Evolutionary conservation across 345 rosid genomes (phyloP), one percentile per base, ranked within the genome.

Genomic region (Populus alba): DNA sequence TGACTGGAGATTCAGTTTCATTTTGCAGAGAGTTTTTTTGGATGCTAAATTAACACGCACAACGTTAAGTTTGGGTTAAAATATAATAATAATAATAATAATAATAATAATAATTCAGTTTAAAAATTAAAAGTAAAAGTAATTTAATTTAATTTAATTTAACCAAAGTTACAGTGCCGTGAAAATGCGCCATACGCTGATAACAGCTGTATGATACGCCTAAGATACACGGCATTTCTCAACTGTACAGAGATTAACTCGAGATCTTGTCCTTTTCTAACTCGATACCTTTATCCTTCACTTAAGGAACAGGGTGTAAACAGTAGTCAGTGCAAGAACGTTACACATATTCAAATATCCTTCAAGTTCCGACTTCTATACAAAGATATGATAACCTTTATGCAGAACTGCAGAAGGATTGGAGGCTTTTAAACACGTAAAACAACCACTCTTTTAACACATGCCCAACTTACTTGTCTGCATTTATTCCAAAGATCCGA

Each of bases 401-500:
- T 61, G 75, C 75, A 63, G 77, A 76, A 75, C 76, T 39, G 31
- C 51, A 43, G 85, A 77, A 62, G 83, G 74, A 68, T 53, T 38
- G 11, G 78, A 55, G 73, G 80, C 74, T 70, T 80, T 69, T 7
- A 37, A 71, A 68, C 62, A 61, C 9, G 79, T 59, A 43, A 80
- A 66, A 72, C 80, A 53, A 10, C 49, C 16, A 63, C 17, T 63
- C 45, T 75, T 43, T 53, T 6, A 51, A 37, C 45, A 53, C 39
- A 63, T 22, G 68, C 38, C 75, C 55, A 15, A 17, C 71, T 91
- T 86, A 93, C 81, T 66, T 88, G 73, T 92, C 98, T 38, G 83
- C 94, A 78, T 96, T 94, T 86, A 97, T 97, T 81, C 99, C 99
- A 73, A 97, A 97, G 81, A 97, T 97, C 68, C 99, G 94, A 61